Evolutionary conservation across 495 filamentous ascomycete genomes (phyloP).

Genomic region (Recurvomyces mirabilis): DNA sequence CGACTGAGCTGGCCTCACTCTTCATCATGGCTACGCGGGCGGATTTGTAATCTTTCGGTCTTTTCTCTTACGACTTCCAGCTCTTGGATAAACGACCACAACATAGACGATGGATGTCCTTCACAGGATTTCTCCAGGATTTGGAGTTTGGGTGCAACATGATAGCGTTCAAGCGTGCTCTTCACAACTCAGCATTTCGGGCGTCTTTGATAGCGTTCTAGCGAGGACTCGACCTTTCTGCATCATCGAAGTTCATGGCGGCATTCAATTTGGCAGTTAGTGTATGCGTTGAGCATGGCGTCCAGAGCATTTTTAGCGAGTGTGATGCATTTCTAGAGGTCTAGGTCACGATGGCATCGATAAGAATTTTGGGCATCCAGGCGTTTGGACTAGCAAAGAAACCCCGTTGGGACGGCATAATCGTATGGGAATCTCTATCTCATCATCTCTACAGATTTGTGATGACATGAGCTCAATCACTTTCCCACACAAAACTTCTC

Average conservation of each 20-base stretch:
- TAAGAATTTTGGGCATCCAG: too few species aligned
- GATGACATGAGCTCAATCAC: slow-evolving; percentile 21
- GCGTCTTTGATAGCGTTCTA: too few species aligned
- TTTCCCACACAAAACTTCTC: slow-evolving; percentile 88
- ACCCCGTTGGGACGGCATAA: too few species aligned
- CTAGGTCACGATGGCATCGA: too few species aligned
- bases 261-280: neutral
- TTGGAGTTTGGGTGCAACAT: neutral
- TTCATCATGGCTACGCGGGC: too few species aligned
- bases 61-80: neutral
- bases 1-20: slow-evolving; percentile 1
- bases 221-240: neutral
- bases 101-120: neutral
- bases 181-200: neutral
- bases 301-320: neutral
- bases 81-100: neutral
- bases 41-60: neutral
- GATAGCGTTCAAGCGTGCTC: slow-evolving; percentile 12
- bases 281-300: neutral
- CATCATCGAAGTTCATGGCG: neutral
- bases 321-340: neutral
- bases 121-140: neutral
- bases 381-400: too few species aligned
- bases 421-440: too few species aligned
- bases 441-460: slow-evolving; percentile 1